A percentile compares a stretch with the other conserved stretches of the same genome.
Evolutionary conservation across 2,329 filamentous ascomycete species (phyloP).

Genomic region (Aspergillus fumigatus): DNA sequence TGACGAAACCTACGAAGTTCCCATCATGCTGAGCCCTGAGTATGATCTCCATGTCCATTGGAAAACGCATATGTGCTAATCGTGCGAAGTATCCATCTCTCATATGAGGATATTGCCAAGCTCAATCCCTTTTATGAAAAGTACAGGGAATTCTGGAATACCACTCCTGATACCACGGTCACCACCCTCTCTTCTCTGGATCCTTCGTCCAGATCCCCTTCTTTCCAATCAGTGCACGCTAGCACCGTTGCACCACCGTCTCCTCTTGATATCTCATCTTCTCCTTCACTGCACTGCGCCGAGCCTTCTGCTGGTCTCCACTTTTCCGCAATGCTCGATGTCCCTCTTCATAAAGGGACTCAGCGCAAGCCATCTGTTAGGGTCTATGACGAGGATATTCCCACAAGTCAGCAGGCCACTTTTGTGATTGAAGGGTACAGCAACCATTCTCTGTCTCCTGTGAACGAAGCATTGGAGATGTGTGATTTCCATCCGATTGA

Average conservation of each 20-base stretch:
- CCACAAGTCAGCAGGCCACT: conserved; percentile 12
- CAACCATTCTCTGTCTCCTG: conserved; percentile 2
- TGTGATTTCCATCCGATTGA: background rate
- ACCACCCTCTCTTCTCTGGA: conserved; percentile 7
- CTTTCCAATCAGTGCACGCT: conserved; percentile 11
- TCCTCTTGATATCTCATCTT: conserved; percentile 7
- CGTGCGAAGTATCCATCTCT: conserved; percentile 14
- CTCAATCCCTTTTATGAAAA: conserved; percentile 25
- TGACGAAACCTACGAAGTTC: conserved; percentile 20
- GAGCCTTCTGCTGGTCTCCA: background rate
- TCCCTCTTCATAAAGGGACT: conserved; percentile 9
- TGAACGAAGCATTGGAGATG: background rate
- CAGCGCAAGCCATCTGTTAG: conserved; percentile 7
- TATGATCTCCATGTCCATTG: conserved; percentile 10
- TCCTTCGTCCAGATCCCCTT: conserved; percentile 15
- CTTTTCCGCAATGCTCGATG: conserved; percentile 2
- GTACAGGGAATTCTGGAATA: conserved; percentile 18
- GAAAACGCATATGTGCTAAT: conserved; percentile 6
- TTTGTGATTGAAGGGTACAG: conserved; percentile 4
- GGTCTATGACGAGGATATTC: conserved; percentile 5
- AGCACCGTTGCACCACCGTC: conserved; percentile 5
- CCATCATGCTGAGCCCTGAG: conserved; percentile 25
- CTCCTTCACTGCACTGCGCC: conserved; percentile 4
- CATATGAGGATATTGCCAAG: conserved; percentile 23
- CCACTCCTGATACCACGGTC: conserved; percentile 7